Percentiles rank a stretch among this genome's conserved stretches.
Conservation (phyloP, 352 stramenopile genomes). For the Globisporangium emineosum region DNA sequence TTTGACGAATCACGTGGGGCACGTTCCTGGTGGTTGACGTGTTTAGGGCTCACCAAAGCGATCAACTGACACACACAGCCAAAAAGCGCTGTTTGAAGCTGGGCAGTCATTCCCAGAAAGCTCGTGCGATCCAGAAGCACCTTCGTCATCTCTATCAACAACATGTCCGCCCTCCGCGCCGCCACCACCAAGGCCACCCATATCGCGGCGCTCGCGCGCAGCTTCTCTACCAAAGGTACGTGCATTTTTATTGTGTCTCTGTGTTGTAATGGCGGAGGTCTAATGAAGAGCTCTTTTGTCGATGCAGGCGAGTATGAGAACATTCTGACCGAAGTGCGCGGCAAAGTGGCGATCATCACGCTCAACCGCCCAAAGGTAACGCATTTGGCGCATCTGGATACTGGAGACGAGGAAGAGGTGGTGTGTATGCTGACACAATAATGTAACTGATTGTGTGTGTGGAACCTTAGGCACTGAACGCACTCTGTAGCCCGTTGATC, state of each 20-base stretch:
- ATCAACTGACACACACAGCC: background rate
- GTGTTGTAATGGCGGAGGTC: background rate
- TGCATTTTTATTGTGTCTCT: background rate
- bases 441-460: background rate
- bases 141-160: background rate
- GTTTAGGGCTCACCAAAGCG: background rate
- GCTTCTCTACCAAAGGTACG: conserved; percentile 56
- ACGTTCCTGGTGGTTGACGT: background rate
- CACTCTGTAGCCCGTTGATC: conserved; percentile 93
- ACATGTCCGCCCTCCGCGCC: conserved; percentile 55
- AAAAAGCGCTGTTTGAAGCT: background rate
- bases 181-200: conserved; percentile 15
- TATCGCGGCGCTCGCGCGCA: conserved; percentile 31
- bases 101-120: conserved; percentile 22
- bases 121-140: conserved; percentile 1
- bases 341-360: conserved; percentile 93
- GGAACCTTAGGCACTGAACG: conserved; percentile 90
- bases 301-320: conserved; percentile 79
- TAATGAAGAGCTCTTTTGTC: background rate
- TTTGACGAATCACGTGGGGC: background rate
- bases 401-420: no score
- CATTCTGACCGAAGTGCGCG: conserved; percentile 83
- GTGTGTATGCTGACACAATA: background rate
- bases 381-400: background rate
- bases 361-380: conserved; percentile 94